Evolutionary conservation across 441 rosid genomes (phyloP), one percentile per base, ranked within the genome.

Genomic region (Adansonia rubrostipa): DNA sequence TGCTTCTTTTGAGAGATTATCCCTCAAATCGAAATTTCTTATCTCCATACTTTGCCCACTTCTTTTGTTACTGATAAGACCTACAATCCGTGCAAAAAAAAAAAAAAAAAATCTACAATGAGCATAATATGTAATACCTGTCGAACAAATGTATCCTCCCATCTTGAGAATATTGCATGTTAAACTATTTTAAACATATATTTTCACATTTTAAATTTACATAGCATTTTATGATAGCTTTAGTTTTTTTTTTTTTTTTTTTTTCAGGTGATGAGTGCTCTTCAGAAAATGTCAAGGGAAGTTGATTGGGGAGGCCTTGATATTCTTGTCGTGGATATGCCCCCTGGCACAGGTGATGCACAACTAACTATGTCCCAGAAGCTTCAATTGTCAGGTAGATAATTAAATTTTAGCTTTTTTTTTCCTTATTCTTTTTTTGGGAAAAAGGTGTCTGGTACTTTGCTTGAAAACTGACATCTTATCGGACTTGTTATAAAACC

Each of bases 281-380:
- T 92, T 73, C 88, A 86, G 73, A 92, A 90, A 87, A 86, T 88
- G 92, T 75, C 87, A 4, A 83, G 87, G 81, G 96, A 88, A 80
- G 96, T 92, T 71, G 87, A 82, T 19, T 90, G 93, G 92, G 96
- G 96, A 78, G 85, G 80, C 79, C 91, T 90, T 45, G 94, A 92
- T 79, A 83, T 92, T 81, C 93, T 92, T 54, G 92, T 92, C 82
- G 92, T 92, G 53, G 94, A 92, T 87, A 92, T 92, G 94, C 93
- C 94, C 19, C 96, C 96, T 62, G 93, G 96, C 22, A 92, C 94
- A 3, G 93, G 96, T 67, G 93, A 92, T 85, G 81, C 92, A 64
- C 96, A 92, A 70, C 73, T 92, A 76, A 90, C 92, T 73, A 87
- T 89, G 84, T 84, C 92, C 54, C 94, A 90, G 78, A 89, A 78